phyloP scores from a whole-genome alignment of 257 asterid species.

The Jacaranda copaia region DNA sequence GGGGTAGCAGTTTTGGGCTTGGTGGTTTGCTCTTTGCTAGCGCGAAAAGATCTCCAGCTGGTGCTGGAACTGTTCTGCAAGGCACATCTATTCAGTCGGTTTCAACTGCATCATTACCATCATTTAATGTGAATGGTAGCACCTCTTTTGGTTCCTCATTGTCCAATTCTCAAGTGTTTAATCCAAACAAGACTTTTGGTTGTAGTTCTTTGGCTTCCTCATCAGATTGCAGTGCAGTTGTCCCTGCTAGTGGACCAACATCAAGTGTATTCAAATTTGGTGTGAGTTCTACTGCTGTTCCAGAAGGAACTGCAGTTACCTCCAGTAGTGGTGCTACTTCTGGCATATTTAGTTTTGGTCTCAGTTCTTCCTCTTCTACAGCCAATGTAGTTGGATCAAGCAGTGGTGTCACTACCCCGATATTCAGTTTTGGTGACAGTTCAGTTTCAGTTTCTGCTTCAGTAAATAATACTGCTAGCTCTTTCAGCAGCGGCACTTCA shows the following conservation, averaged over 20 bases:
- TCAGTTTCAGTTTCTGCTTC: constrained; percentile 38
- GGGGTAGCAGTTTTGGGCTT: constrained; percentile 44
- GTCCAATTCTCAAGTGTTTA: constrained; percentile 33
- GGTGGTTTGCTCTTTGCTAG: constrained; percentile 48
- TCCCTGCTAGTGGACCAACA: constrained; percentile 42
- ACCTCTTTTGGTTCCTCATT: constrained; percentile 42
- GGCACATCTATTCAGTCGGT: constrained; percentile 41
- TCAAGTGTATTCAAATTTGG: constrained; percentile 50
- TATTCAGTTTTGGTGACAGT: constrained; percentile 36
- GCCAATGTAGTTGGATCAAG: constrained; percentile 35
- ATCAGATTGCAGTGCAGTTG: constrained; percentile 44
- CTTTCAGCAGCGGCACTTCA: constrained; percentile 39
- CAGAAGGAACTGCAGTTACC: constrained; percentile 43
- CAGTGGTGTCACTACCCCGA: constrained; percentile 33
- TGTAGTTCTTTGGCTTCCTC: constrained; percentile 52
- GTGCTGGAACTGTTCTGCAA: constrained; percentile 36
- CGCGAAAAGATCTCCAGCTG: constrained; percentile 47
- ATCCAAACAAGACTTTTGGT: constrained; percentile 40
- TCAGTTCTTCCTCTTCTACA: constrained; percentile 45
- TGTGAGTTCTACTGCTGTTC: constrained; percentile 35
- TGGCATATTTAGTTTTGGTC: constrained; percentile 48
- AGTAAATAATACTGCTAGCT: constrained; percentile 25
- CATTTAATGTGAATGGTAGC: constrained; percentile 30
- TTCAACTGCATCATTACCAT: constrained; percentile 48
- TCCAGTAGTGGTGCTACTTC: constrained; percentile 47